Base-by-base conservation (phyloP, 2,329 filamentous ascomycete genomes). In the Talaromyces rugulosus region DNA sequence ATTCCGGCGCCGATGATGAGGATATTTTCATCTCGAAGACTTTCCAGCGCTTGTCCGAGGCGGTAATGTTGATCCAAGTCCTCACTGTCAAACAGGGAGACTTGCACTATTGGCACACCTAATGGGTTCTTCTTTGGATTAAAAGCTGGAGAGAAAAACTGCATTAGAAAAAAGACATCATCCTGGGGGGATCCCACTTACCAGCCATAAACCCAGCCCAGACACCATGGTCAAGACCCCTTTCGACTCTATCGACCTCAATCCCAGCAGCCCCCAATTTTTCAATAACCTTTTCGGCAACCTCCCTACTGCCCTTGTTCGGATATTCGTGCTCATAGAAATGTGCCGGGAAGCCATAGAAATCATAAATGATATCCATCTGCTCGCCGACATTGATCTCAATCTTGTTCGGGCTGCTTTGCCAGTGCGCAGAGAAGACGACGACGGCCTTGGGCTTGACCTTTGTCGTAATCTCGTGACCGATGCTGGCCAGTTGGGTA, bases 361-460 rank as follows among this genome's bases (percentile, higher is more conserved):
- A 91, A 70, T 91, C 89, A 71, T 90, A 91, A 57, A 91, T 89
- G 66, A 91, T 70, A 62, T 87, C 84, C 3, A 83, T 86, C n/a
- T 81, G 76, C 61, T 85, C 85, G 3, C 84, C 86, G 8, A 83
- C 85, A 72, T 91, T 91, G 66, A 91, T 82, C 68, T 88, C 79
- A 64, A 91, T 83, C 3, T 77, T 80, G 67, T 82, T 77, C 44
- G 75, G 74, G 1, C 70, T 60, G 6, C 82, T 86, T 75, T 90
- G 87, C 89, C 90, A 92, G 74, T 93, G 89, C 0, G 89, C 90
- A 0, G 89, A 91, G 71, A 93, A 88, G 30, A 92, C 87, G 0
- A 92, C 85, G 16, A 92, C 82, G 1, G 89, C 90, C 64, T 85
- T 87, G 1, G 89, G 89, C 68, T 87, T 88, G 51, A 91, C 85